Percentiles rank a stretch among this genome's conserved stretches.
Evolutionary conservation across 1,284 basidiomycete species (phyloP).

Genomic region (Apiotrichum montevideense): DNA sequence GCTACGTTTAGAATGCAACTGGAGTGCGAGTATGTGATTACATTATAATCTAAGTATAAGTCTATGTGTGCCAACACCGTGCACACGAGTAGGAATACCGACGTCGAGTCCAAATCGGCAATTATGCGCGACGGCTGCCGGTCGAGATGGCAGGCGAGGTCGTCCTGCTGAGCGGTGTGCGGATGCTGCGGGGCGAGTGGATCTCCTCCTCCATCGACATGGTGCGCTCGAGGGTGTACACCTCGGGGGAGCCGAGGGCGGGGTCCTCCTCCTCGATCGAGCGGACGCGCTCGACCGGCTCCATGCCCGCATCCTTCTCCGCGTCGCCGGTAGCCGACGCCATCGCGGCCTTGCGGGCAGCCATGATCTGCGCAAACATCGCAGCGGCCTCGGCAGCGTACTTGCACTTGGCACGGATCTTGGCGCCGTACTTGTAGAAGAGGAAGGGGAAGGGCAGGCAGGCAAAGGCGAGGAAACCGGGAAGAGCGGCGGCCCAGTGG

Average conservation of each 20-base stretch:
- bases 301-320: slow-evolving; percentile 9
- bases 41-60: background rate
- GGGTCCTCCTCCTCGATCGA: slow-evolving; percentile 7
- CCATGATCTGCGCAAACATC: slow-evolving; percentile 38
- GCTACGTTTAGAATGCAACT: too few relatives aligned
- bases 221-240: slow-evolving; percentile 16
- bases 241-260: slow-evolving; percentile 9
- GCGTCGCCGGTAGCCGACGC: slow-evolving; percentile 6
- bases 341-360: slow-evolving; percentile 25
- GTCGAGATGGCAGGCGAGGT: background rate
- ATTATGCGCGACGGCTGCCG: background rate
- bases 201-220: slow-evolving; percentile 19
- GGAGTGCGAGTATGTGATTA: background rate
- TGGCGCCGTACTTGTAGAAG: slow-evolving; percentile 54
- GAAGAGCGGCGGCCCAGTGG: slow-evolving; percentile 61
- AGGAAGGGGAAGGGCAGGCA: slow-evolving; percentile 55
- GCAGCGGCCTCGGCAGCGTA: slow-evolving; percentile 39
- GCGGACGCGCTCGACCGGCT: background rate
- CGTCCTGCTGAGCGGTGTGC: background rate
- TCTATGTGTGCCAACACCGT: background rate
- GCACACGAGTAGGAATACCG: too few relatives aligned
- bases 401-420: slow-evolving; percentile 56
- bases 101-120: too few relatives aligned
- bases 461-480: slow-evolving; percentile 56
- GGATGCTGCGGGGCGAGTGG: slow-evolving; percentile 1